These are phyloP conservation scores for Solanum lycopersicoides DNA, from an alignment of 257 asterid species.

Conservation along the genomic window DNA sequence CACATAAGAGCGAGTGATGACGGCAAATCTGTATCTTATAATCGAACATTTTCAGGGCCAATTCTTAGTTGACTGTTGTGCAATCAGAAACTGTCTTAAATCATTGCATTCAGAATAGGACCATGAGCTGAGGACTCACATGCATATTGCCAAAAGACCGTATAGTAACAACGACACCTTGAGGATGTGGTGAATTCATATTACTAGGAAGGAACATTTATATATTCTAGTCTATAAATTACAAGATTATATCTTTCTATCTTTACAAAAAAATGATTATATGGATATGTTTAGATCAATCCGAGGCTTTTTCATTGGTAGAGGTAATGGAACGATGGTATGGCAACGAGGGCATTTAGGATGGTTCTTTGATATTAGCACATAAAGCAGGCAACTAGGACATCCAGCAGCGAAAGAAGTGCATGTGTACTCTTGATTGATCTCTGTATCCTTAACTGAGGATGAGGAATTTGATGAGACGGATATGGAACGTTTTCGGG, in stretches of 20 bases:
- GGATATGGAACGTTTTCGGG: conserved; percentile 45
- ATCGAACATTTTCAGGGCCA: not conserved
- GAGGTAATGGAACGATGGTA: conserved; percentile 39
- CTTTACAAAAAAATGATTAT: conserved; percentile 5
- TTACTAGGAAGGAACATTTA: too few species aligned
- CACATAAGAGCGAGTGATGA: not conserved
- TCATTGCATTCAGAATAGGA: not conserved
- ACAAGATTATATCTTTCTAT: too few species aligned
- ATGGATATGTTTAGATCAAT: conserved; percentile 67
- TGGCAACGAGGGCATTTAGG: conserved; percentile 77
- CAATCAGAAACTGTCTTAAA: not conserved
- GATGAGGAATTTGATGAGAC: conserved; percentile 58
- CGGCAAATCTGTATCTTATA: not conserved
- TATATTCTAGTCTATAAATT: too few species aligned
- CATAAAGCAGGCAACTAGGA: conserved; percentile 63
- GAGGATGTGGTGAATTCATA: not conserved
- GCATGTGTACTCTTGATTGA: conserved; percentile 29
- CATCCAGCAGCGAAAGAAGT: conserved; percentile 65
- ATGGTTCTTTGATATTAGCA: conserved; percentile 34
- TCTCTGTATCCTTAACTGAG: conserved; percentile 36
- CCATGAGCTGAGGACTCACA: not conserved
- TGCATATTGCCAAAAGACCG: not conserved
- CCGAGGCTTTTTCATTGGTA: conserved; percentile 48
- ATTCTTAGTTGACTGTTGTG: not conserved
- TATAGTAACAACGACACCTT: not conserved